phyloP scores from a whole-genome alignment of 106 monocot species.

The Cymbidium sinense region DNA sequence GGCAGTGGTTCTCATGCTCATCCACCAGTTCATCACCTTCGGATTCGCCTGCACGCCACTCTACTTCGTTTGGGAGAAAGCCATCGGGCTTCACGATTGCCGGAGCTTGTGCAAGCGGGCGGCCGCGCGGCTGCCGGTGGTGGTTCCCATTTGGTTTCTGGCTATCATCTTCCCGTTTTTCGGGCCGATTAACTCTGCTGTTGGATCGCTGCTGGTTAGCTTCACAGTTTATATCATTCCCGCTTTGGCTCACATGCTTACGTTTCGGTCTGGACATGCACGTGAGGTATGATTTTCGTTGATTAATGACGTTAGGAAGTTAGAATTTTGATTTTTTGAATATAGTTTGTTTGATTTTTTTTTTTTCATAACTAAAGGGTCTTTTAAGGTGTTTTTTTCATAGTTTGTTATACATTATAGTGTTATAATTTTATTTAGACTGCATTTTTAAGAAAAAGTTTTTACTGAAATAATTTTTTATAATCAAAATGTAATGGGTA shows the following conservation, averaged over 20 bases:
- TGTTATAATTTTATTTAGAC: too few species aligned
- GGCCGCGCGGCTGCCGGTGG: conserved; percentile 83
- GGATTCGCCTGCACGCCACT: conserved; percentile 97
- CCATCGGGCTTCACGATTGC: conserved; percentile 88
- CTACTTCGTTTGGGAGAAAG: conserved; percentile 97
- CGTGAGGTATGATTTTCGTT: conserved; percentile 48
- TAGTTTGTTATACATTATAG: too few species aligned
- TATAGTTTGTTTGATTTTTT: too few species aligned
- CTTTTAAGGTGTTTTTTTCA: too few species aligned
- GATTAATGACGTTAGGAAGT: too few species aligned
- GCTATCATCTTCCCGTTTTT: conserved; percentile 99
- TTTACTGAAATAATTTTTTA: too few species aligned
- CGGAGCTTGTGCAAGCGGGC: conserved; percentile 83
- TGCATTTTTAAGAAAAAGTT: too few species aligned
- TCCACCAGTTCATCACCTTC: conserved; percentile 98
- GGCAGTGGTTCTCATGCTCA: conserved; percentile 87
- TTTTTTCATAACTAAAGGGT: too few species aligned
- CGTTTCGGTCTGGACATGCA: conserved; percentile 64
- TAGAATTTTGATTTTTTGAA: too few species aligned
- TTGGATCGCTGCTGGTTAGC: conserved; percentile 84
- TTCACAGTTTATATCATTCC: conserved; percentile 98
- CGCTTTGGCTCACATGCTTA: conserved; percentile 78
- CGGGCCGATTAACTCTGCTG: conserved; percentile 94
- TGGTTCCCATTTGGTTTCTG: conserved; percentile 91
- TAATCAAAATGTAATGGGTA: too few species aligned